Base-by-base conservation (phyloP, 2,329 filamentous ascomycete species). In the Pyrenophora teres region DNA sequence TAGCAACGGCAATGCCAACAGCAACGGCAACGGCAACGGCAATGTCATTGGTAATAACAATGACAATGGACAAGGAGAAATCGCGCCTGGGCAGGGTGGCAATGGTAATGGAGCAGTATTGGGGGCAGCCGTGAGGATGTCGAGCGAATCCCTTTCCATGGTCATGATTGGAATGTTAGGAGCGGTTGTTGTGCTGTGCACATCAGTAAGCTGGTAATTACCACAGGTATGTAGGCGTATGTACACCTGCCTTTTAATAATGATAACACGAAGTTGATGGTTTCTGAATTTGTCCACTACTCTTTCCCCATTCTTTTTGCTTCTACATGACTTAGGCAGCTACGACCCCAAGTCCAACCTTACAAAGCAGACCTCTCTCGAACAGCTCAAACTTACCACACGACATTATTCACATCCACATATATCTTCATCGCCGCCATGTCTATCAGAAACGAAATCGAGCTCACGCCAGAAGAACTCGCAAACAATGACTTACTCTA, bases 161-260 rank as follows among this genome's bases (percentile, higher is more conserved):
- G 45, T 50, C 18, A 58, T 58, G 52, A 31, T 58, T 19, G 49
- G 41, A 10, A 58, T 58, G 55, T 19, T 58, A 36, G 55, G 55
- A 7, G 52, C 27, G 2, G 25, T 52, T 4, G 48, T 58, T 27
- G 49, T 58, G 31, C 30, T 58, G 39, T 50, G 48, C 25, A 58
- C 55, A 31, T 58, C 55, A 15, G 39, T 49, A 6, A 56, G 41
- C 43, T 50, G 49, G 48, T 58, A 36, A 10, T 19, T 13, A 13
- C n/a, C 6, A 9, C 7, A 16, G n/a, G n/a, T 12, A 30, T 12
- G 10, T 4, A 30, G 27, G 9, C 27, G 3, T 30, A 9, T 30
- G 9, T 30, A 13, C 7, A 5, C 27, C 8, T 13, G 10, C 9
- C 27, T 10, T 30, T 13, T 9, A 40, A 27, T 18, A 18, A 38